phyloP scores from a whole-genome alignment of 73 alveolate species.

The Symbiodinium natans region DNA sequence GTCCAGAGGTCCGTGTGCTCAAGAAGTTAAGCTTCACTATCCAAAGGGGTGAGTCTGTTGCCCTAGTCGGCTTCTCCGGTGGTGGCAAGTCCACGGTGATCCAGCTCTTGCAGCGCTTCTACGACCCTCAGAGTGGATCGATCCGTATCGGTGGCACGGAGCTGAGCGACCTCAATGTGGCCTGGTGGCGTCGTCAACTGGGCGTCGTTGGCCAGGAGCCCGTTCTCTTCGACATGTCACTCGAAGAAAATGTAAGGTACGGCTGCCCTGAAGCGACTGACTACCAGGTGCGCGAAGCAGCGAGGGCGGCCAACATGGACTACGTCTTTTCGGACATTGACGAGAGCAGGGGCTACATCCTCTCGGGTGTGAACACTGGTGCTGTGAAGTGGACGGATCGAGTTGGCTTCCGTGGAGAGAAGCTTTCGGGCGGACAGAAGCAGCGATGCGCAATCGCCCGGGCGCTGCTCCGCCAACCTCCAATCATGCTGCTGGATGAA shows the following conservation, averaged over 20 bases:
- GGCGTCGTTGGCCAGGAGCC: slow-evolving; percentile 87
- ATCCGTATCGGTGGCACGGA: slow-evolving; percentile 53
- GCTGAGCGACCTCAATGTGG: slow-evolving; percentile 18
- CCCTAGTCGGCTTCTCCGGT: slow-evolving; percentile 82
- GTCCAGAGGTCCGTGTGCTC: slow-evolving; percentile 67
- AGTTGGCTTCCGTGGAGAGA: slow-evolving; percentile 14
- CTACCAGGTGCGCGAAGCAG: slow-evolving; percentile 40
- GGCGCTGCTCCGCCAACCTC: not conserved
- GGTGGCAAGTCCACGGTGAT: slow-evolving; percentile 91
- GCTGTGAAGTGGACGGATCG: slow-evolving; percentile 67
- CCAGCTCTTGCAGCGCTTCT: slow-evolving; percentile 71
- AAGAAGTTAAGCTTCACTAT: slow-evolving; percentile 11
- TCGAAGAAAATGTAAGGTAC: slow-evolving; percentile 58
- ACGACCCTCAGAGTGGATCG: slow-evolving; percentile 69
- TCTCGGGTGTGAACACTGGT: not conserved
- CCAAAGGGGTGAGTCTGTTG: slow-evolving; percentile 31
- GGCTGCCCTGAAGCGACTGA: slow-evolving; percentile 79
- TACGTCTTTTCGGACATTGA: slow-evolving; percentile 36
- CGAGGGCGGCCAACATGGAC: slow-evolving; percentile 78
- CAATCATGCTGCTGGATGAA: slow-evolving; percentile 74
- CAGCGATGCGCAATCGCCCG: not conserved
- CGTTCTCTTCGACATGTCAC: slow-evolving; percentile 37
- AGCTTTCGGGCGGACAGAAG: not conserved
- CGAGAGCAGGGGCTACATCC: not conserved
- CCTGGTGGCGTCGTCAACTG: slow-evolving; percentile 70